A percentile compares a stretch with the other conserved stretches of the same genome.
These are phyloP conservation scores for Metarhizium brunneum DNA, from an alignment of 2,329 filamentous ascomycete species.

Conservation along the genomic window DNA sequence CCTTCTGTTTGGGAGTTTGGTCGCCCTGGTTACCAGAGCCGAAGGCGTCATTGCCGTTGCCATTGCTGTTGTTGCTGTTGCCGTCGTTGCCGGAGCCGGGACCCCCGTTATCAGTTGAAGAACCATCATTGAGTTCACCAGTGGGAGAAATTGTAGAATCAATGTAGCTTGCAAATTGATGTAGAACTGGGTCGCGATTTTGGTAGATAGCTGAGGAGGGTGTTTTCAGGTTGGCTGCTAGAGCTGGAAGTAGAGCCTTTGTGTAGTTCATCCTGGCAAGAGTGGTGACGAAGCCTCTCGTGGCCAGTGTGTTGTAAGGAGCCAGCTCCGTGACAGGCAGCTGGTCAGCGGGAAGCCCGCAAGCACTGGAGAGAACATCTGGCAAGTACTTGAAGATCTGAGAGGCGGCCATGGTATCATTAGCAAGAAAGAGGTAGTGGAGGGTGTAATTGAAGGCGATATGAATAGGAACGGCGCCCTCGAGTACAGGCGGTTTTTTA, in stretches of 20 bases:
- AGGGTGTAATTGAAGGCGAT: slow-evolving; percentile 74
- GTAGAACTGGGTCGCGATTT: slow-evolving; percentile 55
- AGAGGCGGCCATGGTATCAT: slow-evolving; percentile 59
- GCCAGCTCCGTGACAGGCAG: slow-evolving; percentile 62
- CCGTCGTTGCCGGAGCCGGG: slow-evolving; percentile 25
- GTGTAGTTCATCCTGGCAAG: slow-evolving; percentile 63
- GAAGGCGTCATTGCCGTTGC: slow-evolving; percentile 31
- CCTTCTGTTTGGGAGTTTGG: slow-evolving; percentile 49
- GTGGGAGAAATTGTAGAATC: slow-evolving; percentile 59
- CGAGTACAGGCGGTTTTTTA: slow-evolving; percentile 41
- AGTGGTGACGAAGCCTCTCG: slow-evolving; percentile 73
- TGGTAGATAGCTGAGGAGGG: slow-evolving; percentile 69
- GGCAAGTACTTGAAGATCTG: slow-evolving; percentile 82
- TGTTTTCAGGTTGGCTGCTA: slow-evolving; percentile 61
- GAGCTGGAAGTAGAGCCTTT: slow-evolving; percentile 53
- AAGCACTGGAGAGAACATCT: slow-evolving; percentile 55
- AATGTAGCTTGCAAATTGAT: slow-evolving; percentile 68
- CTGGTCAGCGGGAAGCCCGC: slow-evolving; percentile 44
- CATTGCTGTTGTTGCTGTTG: slow-evolving; percentile 20
- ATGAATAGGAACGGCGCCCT: slow-evolving; percentile 65
- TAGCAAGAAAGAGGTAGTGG: slow-evolving; percentile 77
- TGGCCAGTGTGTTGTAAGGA: slow-evolving; percentile 62
- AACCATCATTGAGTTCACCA: slow-evolving; percentile 23
- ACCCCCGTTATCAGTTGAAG: slow-evolving; percentile 14
- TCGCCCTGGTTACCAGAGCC: slow-evolving; percentile 32